These are phyloP conservation scores for Juncus inflexus DNA, from an alignment of 176 grass and related monocot species.

Conservation along the genomic window DNA sequence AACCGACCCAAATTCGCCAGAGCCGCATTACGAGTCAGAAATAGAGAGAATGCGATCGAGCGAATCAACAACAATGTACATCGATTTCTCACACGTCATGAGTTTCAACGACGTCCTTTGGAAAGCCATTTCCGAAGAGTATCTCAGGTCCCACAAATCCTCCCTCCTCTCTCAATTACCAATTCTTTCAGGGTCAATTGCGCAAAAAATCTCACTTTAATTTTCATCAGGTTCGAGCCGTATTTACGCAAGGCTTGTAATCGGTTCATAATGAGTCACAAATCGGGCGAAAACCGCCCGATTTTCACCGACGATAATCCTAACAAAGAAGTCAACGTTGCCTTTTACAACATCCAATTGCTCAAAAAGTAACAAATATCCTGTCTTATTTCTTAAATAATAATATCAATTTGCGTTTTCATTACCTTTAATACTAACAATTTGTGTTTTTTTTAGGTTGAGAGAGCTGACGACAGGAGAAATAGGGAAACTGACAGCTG, in stretches of 20 bases:
- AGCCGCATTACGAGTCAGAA: slow-evolving; percentile 81
- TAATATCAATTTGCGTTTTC: not conserved
- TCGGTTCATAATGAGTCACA: slow-evolving; percentile 72
- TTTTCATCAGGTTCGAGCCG: slow-evolving; percentile 57
- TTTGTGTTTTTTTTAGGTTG: slow-evolving; percentile 40
- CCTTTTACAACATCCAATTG: slow-evolving; percentile 86
- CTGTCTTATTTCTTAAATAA: slow-evolving; percentile 6
- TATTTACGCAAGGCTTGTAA: slow-evolving; percentile 89
- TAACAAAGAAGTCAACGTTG: slow-evolving; percentile 83
- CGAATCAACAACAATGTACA: slow-evolving; percentile 89
- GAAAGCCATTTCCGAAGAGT: slow-evolving; percentile 89
- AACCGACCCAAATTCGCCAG: slow-evolving; percentile 45
- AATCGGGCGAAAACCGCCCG: slow-evolving; percentile 54
- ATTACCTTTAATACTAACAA: not conserved
- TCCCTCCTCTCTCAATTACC: not conserved
- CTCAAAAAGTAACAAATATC: slow-evolving; percentile 52
- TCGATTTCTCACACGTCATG: slow-evolving; percentile 94
- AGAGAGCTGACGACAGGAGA: slow-evolving; percentile 82
- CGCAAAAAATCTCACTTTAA: not conserved
- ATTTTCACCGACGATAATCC: slow-evolving; percentile 86
- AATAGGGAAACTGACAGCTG: slow-evolving; percentile 87
- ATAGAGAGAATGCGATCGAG: slow-evolving; percentile 71
- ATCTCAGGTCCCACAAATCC: slow-evolving; percentile 45
- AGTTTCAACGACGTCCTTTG: slow-evolving; percentile 93
- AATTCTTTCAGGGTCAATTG: not conserved